Conservation (phyloP, 106 monocot species). For the Dioscorea alata region DNA sequence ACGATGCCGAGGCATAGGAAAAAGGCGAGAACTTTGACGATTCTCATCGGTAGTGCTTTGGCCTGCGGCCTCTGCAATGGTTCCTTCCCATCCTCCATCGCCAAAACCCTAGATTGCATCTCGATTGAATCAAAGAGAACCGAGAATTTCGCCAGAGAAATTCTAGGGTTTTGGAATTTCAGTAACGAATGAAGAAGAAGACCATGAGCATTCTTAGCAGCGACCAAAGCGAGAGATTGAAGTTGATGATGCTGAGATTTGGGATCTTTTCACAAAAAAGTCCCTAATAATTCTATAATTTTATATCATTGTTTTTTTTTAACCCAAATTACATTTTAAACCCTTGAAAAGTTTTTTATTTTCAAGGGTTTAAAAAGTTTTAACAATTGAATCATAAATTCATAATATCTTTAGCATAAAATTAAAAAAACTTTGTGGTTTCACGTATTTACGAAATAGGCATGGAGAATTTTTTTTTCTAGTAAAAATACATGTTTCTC, state of each 20-base stretch:
- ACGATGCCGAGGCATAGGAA: slow-evolving; percentile 25
- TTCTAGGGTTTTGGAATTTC: neutral
- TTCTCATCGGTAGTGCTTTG: slow-evolving; percentile 6
- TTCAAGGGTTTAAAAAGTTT: too few relatives aligned
- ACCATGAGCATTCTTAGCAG: neutral
- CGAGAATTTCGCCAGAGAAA: neutral
- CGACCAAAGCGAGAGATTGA: neutral
- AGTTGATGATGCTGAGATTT: too few relatives aligned
- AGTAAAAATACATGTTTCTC: too few relatives aligned
- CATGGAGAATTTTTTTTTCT: too few relatives aligned
- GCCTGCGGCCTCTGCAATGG: slow-evolving; percentile 7
- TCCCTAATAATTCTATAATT: neutral
- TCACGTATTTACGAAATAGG: too few relatives aligned
- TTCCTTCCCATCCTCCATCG: slow-evolving; percentile 26
- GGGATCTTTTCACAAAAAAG: neutral
- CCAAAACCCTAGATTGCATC: slow-evolving; percentile 23
- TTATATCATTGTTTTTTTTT: neutral
- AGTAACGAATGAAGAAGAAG: neutral
- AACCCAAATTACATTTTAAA: neutral
- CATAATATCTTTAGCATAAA: too few relatives aligned
- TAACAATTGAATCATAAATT: too few relatives aligned
- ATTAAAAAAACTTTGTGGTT: too few relatives aligned
- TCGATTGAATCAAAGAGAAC: neutral
- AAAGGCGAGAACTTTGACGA: slow-evolving; percentile 10
- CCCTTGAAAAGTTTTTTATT: too few relatives aligned